These are phyloP conservation scores for Wolfiporia cocos DNA, from an alignment of 1,284 basidiomycete species.

Conservation along the genomic window DNA sequence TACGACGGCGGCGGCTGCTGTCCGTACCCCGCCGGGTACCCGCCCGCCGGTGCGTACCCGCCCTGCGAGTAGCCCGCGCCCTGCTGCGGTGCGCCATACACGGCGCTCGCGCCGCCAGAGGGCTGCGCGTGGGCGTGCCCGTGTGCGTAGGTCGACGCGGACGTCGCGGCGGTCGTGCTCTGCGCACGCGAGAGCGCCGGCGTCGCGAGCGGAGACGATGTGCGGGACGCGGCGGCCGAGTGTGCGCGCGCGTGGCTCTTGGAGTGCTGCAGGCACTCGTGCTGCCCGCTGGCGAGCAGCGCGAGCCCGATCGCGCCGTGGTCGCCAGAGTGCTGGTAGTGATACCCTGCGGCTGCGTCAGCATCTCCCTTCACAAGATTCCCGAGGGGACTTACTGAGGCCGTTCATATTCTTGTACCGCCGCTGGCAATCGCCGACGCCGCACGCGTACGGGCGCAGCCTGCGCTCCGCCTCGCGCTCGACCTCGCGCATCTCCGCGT, in stretches of 20 bases:
- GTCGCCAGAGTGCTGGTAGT: constrained; percentile 95
- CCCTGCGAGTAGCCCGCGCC: too few species aligned
- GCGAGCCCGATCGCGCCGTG: constrained; percentile 86
- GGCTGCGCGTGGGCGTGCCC: too few species aligned
- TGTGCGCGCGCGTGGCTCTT: constrained; percentile 20
- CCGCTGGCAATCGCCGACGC: constrained; percentile 87
- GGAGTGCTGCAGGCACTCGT: constrained; percentile 45
- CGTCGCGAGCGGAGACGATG: constrained; percentile 18
- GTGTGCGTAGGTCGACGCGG: constrained; percentile 8
- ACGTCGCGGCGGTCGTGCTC: constrained; percentile 5
- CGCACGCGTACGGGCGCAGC: constrained; percentile 82
- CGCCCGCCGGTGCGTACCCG: too few species aligned
- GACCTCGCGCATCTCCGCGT: constrained; percentile 67
- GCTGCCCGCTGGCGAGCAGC: constrained; percentile 80
- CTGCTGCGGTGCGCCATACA: too few species aligned
- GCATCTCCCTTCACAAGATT: not conserved
- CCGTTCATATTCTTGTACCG: constrained; percentile 99
- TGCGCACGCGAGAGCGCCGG: constrained; percentile 15
- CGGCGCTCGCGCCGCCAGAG: too few species aligned
- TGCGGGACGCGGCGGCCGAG: constrained; percentile 18
- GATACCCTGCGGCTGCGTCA: constrained; percentile 53
- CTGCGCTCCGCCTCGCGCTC: constrained; percentile 80
- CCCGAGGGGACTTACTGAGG: constrained; percentile 40
- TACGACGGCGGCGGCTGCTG: constrained; percentile 36
- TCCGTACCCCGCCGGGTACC: too few species aligned